Evolutionary conservation across 768 basidiomycete genomes (phyloP), one percentile per base, ranked within the genome.

Genomic region (Stropharia rugosoannulata): DNA sequence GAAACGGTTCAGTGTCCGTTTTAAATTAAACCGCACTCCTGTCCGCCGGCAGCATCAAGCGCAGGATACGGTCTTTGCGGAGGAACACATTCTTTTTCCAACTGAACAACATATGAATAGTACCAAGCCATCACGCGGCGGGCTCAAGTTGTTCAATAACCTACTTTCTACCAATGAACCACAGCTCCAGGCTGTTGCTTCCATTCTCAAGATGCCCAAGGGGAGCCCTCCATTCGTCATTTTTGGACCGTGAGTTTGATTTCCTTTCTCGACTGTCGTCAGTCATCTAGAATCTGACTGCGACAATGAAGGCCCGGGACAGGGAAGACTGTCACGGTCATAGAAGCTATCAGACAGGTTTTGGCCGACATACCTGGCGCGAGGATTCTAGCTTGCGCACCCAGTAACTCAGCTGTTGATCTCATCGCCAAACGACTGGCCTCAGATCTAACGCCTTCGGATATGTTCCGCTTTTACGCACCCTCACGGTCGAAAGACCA

Each of bases 341-440:
- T 86, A 2, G 86, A 88, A 62, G 78, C 80, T 1, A 86, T 87
- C 15, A 70, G 65, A 1, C 86, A 89, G 62, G 62, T 87, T 4
- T 66, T 86, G 4, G 59, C 54, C 4, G 51, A 54, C 3, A 58
- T 82, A 55, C 75, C 76, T 0, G 27, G 70, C 3, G 73, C 77
- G 0, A 74, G 69, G 25, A 75, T 88, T 51, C 75, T 88, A 2
- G 86, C 81, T 0, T 87, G 85, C 59, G 86, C 86, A 0, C 86
- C 86, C 0, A 86, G 80, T 67, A 88, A 88, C 65, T 84, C 82
- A 1, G 86, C 85, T 0, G 85, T 83, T 1, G 86, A 88, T 58
- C 67, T 86, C 18, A 73, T 86, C 19, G 77, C 83, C 0, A 63
- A 71, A 25, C 71, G 77, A 5, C 73, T 86, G 1, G 36, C 47